Evolutionary conservation across 495 filamentous ascomycete genomes (phyloP), one percentile per base, ranked within the genome.

Genomic region (Xylaria nigripes): DNA sequence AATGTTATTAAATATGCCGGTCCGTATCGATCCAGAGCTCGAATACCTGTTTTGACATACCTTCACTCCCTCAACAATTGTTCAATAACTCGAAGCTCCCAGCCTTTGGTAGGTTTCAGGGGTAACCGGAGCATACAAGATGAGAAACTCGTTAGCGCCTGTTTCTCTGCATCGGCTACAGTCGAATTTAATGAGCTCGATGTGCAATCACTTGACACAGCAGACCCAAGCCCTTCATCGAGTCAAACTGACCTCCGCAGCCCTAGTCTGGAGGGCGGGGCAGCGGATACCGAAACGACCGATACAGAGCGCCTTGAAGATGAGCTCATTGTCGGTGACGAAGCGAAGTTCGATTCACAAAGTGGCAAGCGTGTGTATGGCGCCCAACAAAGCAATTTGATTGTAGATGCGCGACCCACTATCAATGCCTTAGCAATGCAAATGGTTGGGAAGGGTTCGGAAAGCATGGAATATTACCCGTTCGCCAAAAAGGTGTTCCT

Each of bases 351-450:
- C 52, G 74, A 76, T 55, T 61, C 72, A 45, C 75, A 73, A 52
- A 70, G 63, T 2, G 69, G 67, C 16, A 79, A 71, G 72, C 71
- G 66, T n/a, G 74, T 97, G 22, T 97, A 96, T 62, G 93, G 93
- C 16, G 93, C 93, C 19, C 92, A 96, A 63, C 89, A 95, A 68
- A 79, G 84, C 55, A 99, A 99, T 62, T 69, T 97, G 29, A 99
- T 99, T 48, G 92, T 99, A 38, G 93, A 99, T 78, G 93, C 93
- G 16, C 83, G 93, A 15, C 93, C 93, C 6, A 93, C 87, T 0
- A 86, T 99, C 55, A 99, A 99, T 71, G 95, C 94, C 1, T 82
- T 87, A 52, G 92, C 90, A 12, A 99, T 96, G 88, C 90, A 96
- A 70, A 88, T 89, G 8, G 85, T 93, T 58, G 93, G 93, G 1